Evolutionary conservation across 148 eudicot genomes (phyloP), one percentile per base, ranked within the genome.

Genomic region (Amaranthus hypochondriacus): DNA sequence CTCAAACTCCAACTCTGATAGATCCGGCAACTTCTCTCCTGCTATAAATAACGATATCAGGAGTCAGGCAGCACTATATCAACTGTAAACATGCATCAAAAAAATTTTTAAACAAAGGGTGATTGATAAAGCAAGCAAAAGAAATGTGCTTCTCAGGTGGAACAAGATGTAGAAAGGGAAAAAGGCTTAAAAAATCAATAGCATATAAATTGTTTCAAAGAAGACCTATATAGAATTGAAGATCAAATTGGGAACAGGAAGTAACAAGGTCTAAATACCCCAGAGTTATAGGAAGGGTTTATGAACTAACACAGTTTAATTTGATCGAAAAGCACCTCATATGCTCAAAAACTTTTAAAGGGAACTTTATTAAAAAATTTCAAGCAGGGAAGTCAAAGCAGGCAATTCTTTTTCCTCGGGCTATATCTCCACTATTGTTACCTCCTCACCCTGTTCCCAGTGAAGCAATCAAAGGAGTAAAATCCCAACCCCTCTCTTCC

Each of bases 1-100:
- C 81, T 92, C 97, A 70, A 90, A 92, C 77, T 90, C 89, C 79
- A 90, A 74, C 68, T 82, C 77, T 59, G 90, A 87, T 47, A 83
- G 68, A 78, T 83, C 90, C 64, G 75, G 83, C 59, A 65, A 72
- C 74, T 88, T 82, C 75, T 78, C 86, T 28, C 85, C 87, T 78
- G 79, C 84, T 83, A 81, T 59, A 61, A 64, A 67, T 69, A 77
- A 74, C 48, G 72, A 69, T 65, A 77, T 14, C 51, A 56, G 5
- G 9, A 59, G 56, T 50, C 43, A 62, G 74, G 58, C 56, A 57
- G 28, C 60, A 50, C 7, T 70, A 13, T 12, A 6, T 42, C 46
- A 21, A 7, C 11, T 57, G 15, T 13, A 47, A 49, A 56, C 12
- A 4, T 7, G 51, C 55, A n/a, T 66, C 70, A 56, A 47, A 46